Conservation (phyloP, 441 rosid genomes). For the Hura crepitans region DNA sequence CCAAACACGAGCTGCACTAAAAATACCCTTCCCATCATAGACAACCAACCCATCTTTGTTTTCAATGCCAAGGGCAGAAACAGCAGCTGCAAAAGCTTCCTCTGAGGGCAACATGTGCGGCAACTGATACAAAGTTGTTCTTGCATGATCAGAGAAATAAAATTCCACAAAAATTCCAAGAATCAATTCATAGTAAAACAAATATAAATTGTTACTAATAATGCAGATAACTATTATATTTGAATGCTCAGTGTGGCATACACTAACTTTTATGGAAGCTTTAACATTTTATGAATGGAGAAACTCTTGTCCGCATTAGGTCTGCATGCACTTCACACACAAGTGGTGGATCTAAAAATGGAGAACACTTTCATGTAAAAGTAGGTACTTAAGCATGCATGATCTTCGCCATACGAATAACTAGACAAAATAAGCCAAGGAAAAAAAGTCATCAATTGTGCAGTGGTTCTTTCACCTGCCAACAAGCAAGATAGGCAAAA, state of each 20-base stretch:
- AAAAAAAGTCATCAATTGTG: neutral
- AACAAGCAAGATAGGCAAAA: neutral
- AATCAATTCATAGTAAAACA: neutral
- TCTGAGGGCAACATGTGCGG: constrained; percentile 96
- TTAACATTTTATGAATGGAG: no score
- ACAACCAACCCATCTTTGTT: constrained; percentile 85
- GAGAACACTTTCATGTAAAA: neutral
- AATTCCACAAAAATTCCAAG: constrained; percentile 14
- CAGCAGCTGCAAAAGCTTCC: constrained; percentile 94
- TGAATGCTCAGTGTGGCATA: no score
- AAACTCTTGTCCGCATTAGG: no score
- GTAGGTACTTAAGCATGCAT: no score
- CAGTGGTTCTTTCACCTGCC: neutral
- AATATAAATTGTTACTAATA: neutral
- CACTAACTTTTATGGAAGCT: neutral
- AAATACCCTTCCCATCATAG: constrained; percentile 94
- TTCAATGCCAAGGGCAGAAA: constrained; percentile 84
- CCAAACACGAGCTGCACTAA: constrained; percentile 99
- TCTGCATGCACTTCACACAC: neutral
- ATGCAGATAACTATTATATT: neutral
- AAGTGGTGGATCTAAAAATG: neutral
- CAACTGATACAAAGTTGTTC: constrained; percentile 45
- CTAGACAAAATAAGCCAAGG: neutral
- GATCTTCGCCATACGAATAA: neutral
- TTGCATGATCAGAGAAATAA: constrained; percentile 7